Evolutionary conservation across 106 monocot species (phyloP), one percentile per base, ranked within the genome.

Genomic region (Platanthera zijinensis): DNA sequence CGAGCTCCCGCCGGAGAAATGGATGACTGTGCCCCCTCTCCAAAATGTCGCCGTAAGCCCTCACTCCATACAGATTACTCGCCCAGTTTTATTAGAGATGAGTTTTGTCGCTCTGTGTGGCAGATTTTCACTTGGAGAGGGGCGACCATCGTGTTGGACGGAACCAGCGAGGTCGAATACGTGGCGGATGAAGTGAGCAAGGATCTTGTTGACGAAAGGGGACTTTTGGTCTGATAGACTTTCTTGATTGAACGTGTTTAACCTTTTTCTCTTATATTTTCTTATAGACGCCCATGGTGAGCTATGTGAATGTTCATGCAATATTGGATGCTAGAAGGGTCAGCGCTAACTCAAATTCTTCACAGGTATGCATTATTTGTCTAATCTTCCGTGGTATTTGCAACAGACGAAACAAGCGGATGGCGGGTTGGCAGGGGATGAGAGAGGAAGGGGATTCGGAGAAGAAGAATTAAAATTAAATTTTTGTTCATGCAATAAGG

Each of bases 251-350:
- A 39, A 10, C 32, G 9, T 30, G 67, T 39, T 67, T 39, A 25
- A 67, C 12, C 25, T 25, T 39, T 67, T 9, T 46, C 7, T 66
- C 45, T 50, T 18, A 62, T 15, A 28, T 46, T 50, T 75, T 39
- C 8, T 48, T 79, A 18, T 50, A 96, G 96, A 96, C 93, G 39
- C 96, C 93, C 2, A 93, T 93, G 91, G 86, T 96, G 59, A 93
- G 90, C 78, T 96, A 93, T 80, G 91, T 96, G 47, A 96, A 96
- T 83, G 93, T 93, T n/a, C 96, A 96, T 77, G 96, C 90, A 19
- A 86, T 96, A 78, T 84, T 96, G 21, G 91, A 93, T 72, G 90
- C 78, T n/a, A 79, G 93, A 75, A 93, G 96, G 77, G 76, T 86
- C 12, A 75, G 79, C 76, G 83, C 21, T 63, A 80, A 84, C 15